phyloP scores from a whole-genome alignment of 352 stramenopile genomes.

The Aphanomyces stellatus region DNA sequence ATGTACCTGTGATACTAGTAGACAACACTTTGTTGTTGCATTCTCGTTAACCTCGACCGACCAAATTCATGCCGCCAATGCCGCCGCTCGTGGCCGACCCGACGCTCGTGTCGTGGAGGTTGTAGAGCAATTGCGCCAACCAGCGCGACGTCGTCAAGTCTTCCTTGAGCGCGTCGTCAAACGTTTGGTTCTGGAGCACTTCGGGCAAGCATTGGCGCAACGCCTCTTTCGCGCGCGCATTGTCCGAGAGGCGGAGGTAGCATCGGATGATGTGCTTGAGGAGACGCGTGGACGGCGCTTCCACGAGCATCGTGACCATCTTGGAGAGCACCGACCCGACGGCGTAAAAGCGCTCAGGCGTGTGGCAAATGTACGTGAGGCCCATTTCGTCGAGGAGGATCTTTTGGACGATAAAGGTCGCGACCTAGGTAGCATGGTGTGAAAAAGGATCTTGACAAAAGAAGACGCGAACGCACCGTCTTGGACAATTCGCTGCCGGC shows the following conservation, averaged over 20 bases:
- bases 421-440: conserved; percentile 48
- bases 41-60: not conserved
- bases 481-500: conserved; percentile 96
- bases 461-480: conserved; percentile 55
- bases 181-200: conserved; percentile 92
- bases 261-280: conserved; percentile 99
- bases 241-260: conserved; percentile 93
- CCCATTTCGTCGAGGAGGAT: conserved; percentile 98
- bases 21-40: not conserved
- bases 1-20: not conserved
- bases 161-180: conserved; percentile 90
- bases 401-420: conserved; percentile 99
- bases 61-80: conserved; percentile 4
- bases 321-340: conserved; percentile 92
- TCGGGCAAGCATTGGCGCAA: conserved; percentile 93
- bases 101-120: conserved; percentile 52
- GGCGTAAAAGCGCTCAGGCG: conserved; percentile 89
- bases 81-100: not conserved
- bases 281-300: conserved; percentile 89
- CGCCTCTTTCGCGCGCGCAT: conserved; percentile 90
- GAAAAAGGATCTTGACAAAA: not conserved
- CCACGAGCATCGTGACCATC: conserved; percentile 93
- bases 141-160: conserved; percentile 95
- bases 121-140: conserved; percentile 92
- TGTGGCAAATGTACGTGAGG: conserved; percentile 98